phyloP scores from a whole-genome alignment of 1,284 basidiomycete genomes.

The Fistulinella cinereoalba region DNA sequence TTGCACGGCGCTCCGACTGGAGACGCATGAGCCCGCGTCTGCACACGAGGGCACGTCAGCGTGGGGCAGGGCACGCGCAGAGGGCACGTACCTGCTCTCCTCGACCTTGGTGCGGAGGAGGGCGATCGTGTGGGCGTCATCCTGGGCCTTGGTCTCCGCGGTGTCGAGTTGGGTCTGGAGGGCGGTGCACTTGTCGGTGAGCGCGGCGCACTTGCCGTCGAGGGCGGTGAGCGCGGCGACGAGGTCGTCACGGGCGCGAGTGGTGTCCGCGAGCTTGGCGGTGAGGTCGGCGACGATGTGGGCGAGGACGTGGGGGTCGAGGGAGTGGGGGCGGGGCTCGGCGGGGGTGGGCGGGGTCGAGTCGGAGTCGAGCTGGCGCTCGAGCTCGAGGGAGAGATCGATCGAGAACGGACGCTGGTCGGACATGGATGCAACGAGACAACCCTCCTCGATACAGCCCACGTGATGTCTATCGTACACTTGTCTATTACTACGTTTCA shows the following conservation, averaged over 20 bases:
- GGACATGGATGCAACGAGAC: constrained; percentile 8
- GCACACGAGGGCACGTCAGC: constrained; percentile 1
- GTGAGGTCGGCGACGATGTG: constrained; percentile 68
- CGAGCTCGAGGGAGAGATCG: constrained; percentile 73
- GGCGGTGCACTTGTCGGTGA: constrained; percentile 60
- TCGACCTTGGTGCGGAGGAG: constrained; percentile 86
- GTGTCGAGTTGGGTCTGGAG: constrained; percentile 61
- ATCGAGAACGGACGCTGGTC: constrained; percentile 55
- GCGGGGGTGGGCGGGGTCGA: constrained; percentile 45
- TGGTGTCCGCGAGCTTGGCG: constrained; percentile 60
- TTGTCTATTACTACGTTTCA: constrained; percentile 14
- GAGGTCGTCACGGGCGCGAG: constrained; percentile 66
- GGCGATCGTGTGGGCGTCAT: constrained; percentile 79
- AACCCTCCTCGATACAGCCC: background rate
- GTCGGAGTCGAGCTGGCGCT: constrained; percentile 68
- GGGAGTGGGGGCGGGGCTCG: constrained; percentile 46
- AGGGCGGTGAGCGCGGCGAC: too few species aligned
- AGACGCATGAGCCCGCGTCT: constrained; percentile 89
- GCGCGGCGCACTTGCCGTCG: constrained; percentile 57
- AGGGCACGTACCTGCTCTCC: constrained; percentile 67
- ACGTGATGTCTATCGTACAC: constrained; percentile 28
- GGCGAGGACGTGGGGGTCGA: constrained; percentile 73
- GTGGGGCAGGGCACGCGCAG: background rate
- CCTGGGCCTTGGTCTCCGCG: constrained; percentile 59
- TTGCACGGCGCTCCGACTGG: constrained; percentile 76